These are phyloP conservation scores for Zalaria obscura DNA, from an alignment of 2,329 filamentous ascomycete species.

Conservation along the genomic window DNA sequence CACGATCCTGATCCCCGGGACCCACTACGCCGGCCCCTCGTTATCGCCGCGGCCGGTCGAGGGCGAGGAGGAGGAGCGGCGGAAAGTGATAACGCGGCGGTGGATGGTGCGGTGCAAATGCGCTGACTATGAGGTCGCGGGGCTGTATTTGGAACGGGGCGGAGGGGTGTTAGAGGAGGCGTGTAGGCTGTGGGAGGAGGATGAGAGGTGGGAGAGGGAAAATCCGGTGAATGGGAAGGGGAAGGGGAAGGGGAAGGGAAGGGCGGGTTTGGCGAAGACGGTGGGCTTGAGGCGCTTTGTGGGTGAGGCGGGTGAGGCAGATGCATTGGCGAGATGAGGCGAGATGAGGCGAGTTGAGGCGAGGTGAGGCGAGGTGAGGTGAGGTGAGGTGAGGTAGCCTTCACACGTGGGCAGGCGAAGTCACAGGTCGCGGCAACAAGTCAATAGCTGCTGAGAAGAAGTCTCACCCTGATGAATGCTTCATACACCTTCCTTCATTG, in stretches of 20 bases:
- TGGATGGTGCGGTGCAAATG: slow-evolving; percentile 74
- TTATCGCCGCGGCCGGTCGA: slow-evolving; percentile 59
- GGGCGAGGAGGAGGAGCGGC: slow-evolving; percentile 57
- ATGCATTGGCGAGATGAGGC: no score
- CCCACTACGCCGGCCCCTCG: slow-evolving; percentile 53
- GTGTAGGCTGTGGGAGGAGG: slow-evolving; percentile 49
- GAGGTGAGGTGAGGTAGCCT: no score
- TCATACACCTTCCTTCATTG: no score
- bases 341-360: no score
- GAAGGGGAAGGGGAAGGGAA: slow-evolving; percentile 30
- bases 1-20: slow-evolving; percentile 57
- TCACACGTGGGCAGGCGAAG: no score
- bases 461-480: no score
- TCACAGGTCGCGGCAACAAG: no score
- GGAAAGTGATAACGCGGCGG: slow-evolving; percentile 55
- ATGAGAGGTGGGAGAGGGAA: slow-evolving; percentile 61
- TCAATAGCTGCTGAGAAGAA: no score
- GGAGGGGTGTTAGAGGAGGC: slow-evolving; percentile 53
- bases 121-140: slow-evolving; percentile 58
- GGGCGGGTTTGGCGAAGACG: slow-evolving; percentile 18
- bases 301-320: slow-evolving; percentile 5
- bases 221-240: slow-evolving; percentile 42
- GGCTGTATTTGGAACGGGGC: slow-evolving; percentile 59
- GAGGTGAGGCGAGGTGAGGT: no score
- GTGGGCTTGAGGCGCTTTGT: slow-evolving; percentile 22